phyloP scores from a whole-genome alignment of 306 rosid genomes.

The Corylus americana region DNA sequence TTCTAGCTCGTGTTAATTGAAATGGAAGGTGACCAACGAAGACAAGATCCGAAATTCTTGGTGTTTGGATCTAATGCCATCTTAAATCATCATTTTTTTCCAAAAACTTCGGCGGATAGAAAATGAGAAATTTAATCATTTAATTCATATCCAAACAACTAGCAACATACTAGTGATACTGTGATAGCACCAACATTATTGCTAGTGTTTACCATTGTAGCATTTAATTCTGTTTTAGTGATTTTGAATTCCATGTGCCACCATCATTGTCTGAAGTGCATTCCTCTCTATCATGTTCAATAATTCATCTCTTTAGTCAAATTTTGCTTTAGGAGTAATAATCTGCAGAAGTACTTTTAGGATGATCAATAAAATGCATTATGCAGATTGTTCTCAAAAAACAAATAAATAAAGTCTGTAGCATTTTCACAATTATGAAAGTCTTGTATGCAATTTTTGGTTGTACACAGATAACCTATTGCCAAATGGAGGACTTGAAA shows the following conservation, averaged over 20 bases:
- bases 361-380: not conserved
- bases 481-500: conserved; percentile 36
- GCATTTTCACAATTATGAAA: not conserved
- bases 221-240: too few species aligned
- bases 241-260: too few species aligned
- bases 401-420: not conserved
- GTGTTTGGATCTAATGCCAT: too few species aligned
- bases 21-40: too few species aligned
- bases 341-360: not conserved
- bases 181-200: not conserved
- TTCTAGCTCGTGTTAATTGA: too few species aligned
- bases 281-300: not conserved
- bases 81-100: too few species aligned
- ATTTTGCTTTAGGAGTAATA: not conserved
- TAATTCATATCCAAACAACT: too few species aligned
- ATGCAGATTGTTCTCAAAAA: not conserved
- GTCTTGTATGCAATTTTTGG: not conserved
- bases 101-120: too few species aligned
- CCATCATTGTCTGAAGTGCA: too few species aligned
- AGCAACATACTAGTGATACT: too few species aligned
- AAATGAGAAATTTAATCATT: too few species aligned
- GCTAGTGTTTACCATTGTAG: not conserved
- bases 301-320: not conserved
- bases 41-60: too few species aligned
- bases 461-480: conserved; percentile 26